These are phyloP conservation scores for Blepharisma stoltei DNA, from an alignment of 73 alveolate genomes.

Conservation along the genomic window DNA sequence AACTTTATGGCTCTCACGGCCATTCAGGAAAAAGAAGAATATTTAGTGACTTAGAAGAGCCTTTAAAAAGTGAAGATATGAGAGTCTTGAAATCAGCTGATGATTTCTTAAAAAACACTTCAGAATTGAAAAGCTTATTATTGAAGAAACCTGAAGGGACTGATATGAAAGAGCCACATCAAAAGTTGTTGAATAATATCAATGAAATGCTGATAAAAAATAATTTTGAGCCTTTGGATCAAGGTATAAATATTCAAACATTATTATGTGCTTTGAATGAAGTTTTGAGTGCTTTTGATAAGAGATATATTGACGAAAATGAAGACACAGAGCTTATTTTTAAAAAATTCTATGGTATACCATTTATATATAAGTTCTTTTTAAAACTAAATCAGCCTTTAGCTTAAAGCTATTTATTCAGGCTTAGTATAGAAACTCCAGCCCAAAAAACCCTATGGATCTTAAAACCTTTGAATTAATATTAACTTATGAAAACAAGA, in stretches of 20 bases:
- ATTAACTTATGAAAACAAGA: background rate
- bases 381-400: too few species aligned
- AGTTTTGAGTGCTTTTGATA: background rate
- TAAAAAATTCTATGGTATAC: background rate
- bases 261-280: background rate
- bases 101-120: too few species aligned
- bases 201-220: constrained; percentile 25
- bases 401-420: too few species aligned
- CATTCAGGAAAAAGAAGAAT: background rate
- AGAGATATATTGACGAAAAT: background rate
- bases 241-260: background rate
- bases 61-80: background rate
- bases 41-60: constrained; percentile 8
- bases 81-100: too few species aligned
- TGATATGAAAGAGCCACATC: background rate
- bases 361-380: too few species aligned
- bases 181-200: background rate
- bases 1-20: background rate
- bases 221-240: background rate
- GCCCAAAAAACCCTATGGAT: background rate
- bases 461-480: background rate
- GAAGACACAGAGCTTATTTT: background rate
- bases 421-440: background rate
- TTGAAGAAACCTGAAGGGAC: too few species aligned
- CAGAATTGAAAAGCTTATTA: too few species aligned